phyloP scores from a whole-genome alignment of 371 early-diverging fungal genomes.

The Mucor lusitanicus region DNA sequence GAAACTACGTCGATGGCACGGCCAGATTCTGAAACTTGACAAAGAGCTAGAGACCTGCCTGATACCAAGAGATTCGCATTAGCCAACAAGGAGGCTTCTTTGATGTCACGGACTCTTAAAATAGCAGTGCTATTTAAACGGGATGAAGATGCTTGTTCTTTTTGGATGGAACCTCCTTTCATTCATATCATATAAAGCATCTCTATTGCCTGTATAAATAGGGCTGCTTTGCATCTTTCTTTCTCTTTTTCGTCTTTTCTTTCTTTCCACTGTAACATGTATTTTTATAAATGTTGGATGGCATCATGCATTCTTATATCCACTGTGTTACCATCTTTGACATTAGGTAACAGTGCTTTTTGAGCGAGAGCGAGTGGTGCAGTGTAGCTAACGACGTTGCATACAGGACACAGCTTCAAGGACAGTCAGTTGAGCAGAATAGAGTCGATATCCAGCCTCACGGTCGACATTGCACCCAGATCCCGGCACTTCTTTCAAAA shows the following conservation, averaged over 20 bases:
- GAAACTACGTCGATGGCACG: neutral
- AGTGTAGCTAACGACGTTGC: neutral
- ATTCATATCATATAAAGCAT: neutral
- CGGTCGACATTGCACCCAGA: conserved; percentile 18
- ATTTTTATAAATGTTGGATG: neutral
- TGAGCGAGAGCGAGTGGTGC: neutral
- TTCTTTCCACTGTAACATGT: neutral
- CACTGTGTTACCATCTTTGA: conserved; percentile 6
- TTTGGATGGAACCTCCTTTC: neutral
- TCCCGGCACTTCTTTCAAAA: conserved; percentile 11
- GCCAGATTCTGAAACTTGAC: neutral
- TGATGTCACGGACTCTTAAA: neutral
- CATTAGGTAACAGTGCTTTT: neutral
- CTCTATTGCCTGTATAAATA: neutral
- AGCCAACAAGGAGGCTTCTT: neutral
- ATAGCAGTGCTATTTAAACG: neutral
- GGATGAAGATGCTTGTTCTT: neutral
- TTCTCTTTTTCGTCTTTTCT: neutral
- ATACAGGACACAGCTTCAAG: neutral
- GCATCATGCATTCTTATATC: neutral
- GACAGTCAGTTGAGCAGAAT: neutral
- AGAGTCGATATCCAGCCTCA: conserved; percentile 7
- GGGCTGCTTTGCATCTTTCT: neutral
- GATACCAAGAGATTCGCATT: neutral
- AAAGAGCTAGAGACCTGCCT: neutral